phyloP scores from a whole-genome alignment of 2,329 filamentous ascomycete genomes.

The Aspergillus amoenus region DNA sequence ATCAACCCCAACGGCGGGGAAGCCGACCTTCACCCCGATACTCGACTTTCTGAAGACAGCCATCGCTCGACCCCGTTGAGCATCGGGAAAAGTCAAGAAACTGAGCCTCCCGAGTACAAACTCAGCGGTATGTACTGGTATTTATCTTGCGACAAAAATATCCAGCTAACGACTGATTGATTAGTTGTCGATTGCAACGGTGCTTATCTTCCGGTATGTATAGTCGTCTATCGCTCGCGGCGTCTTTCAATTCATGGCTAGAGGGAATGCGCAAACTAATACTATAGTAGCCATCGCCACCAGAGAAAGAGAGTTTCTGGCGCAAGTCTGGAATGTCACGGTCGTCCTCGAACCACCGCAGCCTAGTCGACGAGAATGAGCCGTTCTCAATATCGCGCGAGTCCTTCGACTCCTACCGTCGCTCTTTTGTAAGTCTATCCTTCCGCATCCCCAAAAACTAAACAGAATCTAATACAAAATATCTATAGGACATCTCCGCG shows the following conservation, averaged over 20 bases:
- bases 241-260: not conserved
- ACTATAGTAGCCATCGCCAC: slow-evolving; percentile 71
- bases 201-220: slow-evolving; percentile 80
- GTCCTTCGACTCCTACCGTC: slow-evolving; percentile 93
- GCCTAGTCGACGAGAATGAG: slow-evolving; percentile 77
- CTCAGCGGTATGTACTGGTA: slow-evolving; percentile 65
- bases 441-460: not conserved
- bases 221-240: not conserved
- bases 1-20: slow-evolving; percentile 36
- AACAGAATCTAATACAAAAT: slow-evolving; percentile 12
- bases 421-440: slow-evolving; percentile 75
- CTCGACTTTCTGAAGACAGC: slow-evolving; percentile 46
- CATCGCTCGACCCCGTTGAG: slow-evolving; percentile 52
- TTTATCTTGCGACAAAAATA: not conserved
- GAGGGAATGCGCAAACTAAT: slow-evolving; percentile 2
- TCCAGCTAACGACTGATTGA: slow-evolving; percentile 27
- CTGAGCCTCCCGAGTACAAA: slow-evolving; percentile 73
- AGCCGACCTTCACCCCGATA: slow-evolving; percentile 46
- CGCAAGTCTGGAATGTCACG: slow-evolving; percentile 49
- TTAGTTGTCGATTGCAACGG: slow-evolving; percentile 94
- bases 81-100: slow-evolving; percentile 61
- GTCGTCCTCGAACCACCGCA: slow-evolving; percentile 58
- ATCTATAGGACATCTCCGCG: slow-evolving; percentile 80
- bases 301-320: slow-evolving; percentile 83
- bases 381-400: slow-evolving; percentile 94